Conservation (phyloP, 495 filamentous ascomycete genomes). For the Cenococcum geophilum region DNA sequence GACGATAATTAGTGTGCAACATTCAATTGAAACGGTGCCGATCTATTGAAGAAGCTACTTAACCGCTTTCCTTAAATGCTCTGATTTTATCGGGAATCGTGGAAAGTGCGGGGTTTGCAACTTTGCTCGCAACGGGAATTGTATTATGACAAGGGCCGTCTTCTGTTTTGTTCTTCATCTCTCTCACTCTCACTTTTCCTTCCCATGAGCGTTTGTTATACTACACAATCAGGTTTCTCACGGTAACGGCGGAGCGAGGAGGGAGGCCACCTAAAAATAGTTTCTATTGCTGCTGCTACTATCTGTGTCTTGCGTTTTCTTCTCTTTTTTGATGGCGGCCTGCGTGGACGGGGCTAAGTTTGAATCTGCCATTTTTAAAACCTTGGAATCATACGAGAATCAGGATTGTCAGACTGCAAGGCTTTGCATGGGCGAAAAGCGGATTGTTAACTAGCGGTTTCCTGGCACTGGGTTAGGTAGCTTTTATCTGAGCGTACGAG, state of each 20-base stretch:
- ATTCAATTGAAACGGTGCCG: neutral
- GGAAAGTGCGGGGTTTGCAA: constrained; percentile 7
- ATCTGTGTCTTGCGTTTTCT: neutral
- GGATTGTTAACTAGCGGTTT: neutral
- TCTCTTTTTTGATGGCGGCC: neutral
- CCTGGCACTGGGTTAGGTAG: neutral
- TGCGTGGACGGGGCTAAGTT: neutral
- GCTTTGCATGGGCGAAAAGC: neutral
- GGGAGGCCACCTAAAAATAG: neutral
- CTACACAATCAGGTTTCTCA: neutral
- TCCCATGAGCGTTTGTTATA: neutral
- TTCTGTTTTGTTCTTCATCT: constrained; percentile 10
- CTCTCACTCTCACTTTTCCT: constrained; percentile 10
- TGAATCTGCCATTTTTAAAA: neutral
- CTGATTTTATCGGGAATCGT: constrained; percentile 6
- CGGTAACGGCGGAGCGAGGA: neutral
- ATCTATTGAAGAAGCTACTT: constrained; percentile 8
- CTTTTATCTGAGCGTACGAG: neutral
- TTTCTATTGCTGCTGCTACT: neutral
- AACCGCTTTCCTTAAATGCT: neutral
- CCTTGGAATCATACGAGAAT: neutral
- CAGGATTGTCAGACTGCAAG: neutral
- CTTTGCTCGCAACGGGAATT: constrained; percentile 5
- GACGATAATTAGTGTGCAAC: neutral
- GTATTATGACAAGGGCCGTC: constrained; percentile 25